Evolutionary conservation across 257 asterid genomes (phyloP), one percentile per base, ranked within the genome.

Genomic region (Perilla frutescens): DNA sequence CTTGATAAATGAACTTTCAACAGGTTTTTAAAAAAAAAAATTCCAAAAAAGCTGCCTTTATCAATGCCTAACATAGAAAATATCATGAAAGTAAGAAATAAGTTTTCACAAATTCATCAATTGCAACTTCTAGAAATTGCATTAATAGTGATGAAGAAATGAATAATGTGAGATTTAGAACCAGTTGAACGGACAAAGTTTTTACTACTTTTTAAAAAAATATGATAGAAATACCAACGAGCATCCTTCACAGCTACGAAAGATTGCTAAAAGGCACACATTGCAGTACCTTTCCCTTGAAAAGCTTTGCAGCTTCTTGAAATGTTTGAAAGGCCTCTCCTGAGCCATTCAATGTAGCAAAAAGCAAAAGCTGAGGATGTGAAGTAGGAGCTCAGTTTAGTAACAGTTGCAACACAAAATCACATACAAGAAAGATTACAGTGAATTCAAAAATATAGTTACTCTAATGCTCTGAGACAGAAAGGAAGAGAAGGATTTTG

Each of bases 281-380:
- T 51, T 66, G 4, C 75, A 56, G 5, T 84, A 94, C 99, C 99
- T 92, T 92, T 79, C 96, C 97, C 83, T 89, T 89, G 85, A 95
- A 95, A 82, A 75, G 75, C 80, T 87, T 92, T 66, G 98, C 98
- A 65, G 94, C 98, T 74, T 92, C 96, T 88, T 89, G 96, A 76
- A 90, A 95, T 77, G 84, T 70, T 61, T 86, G 83, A 56, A 89
- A 8, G 64, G 89, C 85, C 76, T 83, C 80, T 63, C 60, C 83
- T 1, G 87, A 81, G 60, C 79, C 87, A 58, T 82, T 87, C 62
- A 91, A 84, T 61, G 89, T 70, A 72, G 90, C 85, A 73, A 95
- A 95, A 64, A 95, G 99, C 88, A 95, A 80, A 75, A 92, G 72
- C 99, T 95, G 87, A 76, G 60, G 49, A 67, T 31, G 54, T 48